Evolutionary conservation across 805 yeast genomes (phyloP).

Genomic region (Teunomyces cretensis): DNA sequence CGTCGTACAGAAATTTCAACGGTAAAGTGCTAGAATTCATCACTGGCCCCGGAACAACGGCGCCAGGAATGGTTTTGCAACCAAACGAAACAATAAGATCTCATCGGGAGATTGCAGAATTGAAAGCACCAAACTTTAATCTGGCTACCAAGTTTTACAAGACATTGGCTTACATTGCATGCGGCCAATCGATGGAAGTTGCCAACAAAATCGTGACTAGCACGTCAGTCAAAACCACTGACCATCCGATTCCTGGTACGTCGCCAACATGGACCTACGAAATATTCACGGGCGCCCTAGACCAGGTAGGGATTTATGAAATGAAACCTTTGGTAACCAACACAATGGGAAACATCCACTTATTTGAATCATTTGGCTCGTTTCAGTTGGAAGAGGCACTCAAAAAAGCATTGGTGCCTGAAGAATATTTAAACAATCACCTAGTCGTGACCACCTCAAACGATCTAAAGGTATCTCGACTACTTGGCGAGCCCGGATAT

Average conservation of each 20-base stretch:
- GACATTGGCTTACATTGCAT: constrained; percentile 26
- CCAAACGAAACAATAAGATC: constrained; percentile 25
- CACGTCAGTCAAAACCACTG: constrained; percentile 22
- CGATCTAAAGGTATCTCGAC: constrained; percentile 30
- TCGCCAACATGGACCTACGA: constrained; percentile 30
- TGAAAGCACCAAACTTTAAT: constrained; percentile 24
- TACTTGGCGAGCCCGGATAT: constrained; percentile 30
- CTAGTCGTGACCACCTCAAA: constrained; percentile 32
- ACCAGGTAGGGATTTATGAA: constrained; percentile 45
- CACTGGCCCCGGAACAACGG: constrained; percentile 39
- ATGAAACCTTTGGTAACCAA: constrained; percentile 33
- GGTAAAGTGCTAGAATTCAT: constrained; percentile 32
- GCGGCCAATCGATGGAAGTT: constrained; percentile 24
- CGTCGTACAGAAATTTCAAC: constrained; percentile 18
- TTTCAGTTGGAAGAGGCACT: constrained; percentile 17
- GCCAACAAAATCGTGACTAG: constrained; percentile 15
- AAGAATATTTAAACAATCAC: constrained; percentile 9
- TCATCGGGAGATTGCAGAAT: constrained; percentile 34
- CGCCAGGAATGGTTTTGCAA: constrained; percentile 35
- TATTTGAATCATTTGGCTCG: constrained; percentile 29
- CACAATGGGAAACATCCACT: constrained; percentile 33
- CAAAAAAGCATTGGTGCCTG: not conserved
- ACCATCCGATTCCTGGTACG: constrained; percentile 13
- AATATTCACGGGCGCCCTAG: constrained; percentile 37
- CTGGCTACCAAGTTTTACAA: constrained; percentile 29